Percentiles rank a stretch among this genome's conserved stretches.
These are phyloP conservation scores for Apiospora rasikravindrae DNA, from an alignment of 2,329 filamentous ascomycete genomes.

Conservation along the genomic window DNA sequence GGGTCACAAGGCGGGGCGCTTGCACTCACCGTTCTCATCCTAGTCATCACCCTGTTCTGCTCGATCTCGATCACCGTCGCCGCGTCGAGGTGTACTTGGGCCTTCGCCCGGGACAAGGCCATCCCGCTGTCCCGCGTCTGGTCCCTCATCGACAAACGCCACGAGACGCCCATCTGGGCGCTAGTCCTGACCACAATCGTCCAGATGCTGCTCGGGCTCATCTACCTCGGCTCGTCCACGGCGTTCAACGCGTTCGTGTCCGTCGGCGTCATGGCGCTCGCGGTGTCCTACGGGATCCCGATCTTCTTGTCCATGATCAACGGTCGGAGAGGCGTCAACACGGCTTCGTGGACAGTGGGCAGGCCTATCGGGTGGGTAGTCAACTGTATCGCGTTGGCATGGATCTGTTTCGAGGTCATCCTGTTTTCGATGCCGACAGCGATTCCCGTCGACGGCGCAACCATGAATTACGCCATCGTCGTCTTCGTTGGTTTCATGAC, in stretches of 20 bases:
- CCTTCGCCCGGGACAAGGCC: constrained; percentile 65
- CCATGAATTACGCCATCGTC: constrained; percentile 58
- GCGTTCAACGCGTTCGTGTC: constrained; percentile 61
- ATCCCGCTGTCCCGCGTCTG: constrained; percentile 58
- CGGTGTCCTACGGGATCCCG: constrained; percentile 61
- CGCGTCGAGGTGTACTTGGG: constrained; percentile 69
- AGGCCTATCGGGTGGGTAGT: constrained; percentile 46
- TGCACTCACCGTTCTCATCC: constrained; percentile 55
- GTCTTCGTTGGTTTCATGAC: constrained; percentile 53
- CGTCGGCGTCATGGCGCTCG: constrained; percentile 61
- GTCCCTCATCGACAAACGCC: constrained; percentile 55
- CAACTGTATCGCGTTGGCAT: constrained; percentile 52
- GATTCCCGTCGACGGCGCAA: constrained; percentile 36
- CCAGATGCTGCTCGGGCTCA: constrained; percentile 59
- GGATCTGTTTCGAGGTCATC: constrained; percentile 58
- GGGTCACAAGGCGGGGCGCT: constrained; percentile 57
- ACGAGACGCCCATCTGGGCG: constrained; percentile 61
- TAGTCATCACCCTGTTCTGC: constrained; percentile 63
- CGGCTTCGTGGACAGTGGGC: constrained; percentile 55
- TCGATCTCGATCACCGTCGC: constrained; percentile 71
- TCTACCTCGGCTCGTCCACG: constrained; percentile 62
- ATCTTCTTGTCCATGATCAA: constrained; percentile 56
- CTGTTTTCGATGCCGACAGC: constrained; percentile 52
- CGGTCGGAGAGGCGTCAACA: constrained; percentile 50
- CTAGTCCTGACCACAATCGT: constrained; percentile 60